Percentiles rank a stretch among this genome's conserved stretches.
phyloP scores from a whole-genome alignment of 257 asterid species.

The Echites panduratus region DNA sequence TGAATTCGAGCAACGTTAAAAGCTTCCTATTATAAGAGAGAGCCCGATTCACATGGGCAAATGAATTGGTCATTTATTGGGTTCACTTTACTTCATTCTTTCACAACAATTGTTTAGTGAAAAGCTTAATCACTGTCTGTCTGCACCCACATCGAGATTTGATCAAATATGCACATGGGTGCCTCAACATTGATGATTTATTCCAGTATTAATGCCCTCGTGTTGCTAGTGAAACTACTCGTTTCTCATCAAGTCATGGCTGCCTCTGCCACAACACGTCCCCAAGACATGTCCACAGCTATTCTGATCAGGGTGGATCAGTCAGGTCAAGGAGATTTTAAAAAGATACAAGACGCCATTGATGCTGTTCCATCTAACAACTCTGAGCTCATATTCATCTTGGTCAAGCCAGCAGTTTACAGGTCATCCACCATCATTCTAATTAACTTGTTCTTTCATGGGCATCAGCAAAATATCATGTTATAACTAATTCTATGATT shows the following conservation, averaged over 20 bases:
- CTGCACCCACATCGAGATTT: constrained; percentile 17
- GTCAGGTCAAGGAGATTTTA: constrained; percentile 40
- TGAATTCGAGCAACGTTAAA: no score
- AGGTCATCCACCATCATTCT: constrained; percentile 24
- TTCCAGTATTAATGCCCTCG: constrained; percentile 7
- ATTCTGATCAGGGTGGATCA: constrained; percentile 38
- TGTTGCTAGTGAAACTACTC: constrained; percentile 1
- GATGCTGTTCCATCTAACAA: constrained; percentile 40
- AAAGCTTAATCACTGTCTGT: constrained; percentile 16
- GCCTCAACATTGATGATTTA: constrained; percentile 11
- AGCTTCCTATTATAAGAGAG: no score
- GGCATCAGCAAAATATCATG: no score
- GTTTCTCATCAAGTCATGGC: constrained; percentile 22
- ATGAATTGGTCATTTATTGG: neutral
- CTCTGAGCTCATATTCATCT: constrained; percentile 28
- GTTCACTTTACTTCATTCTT: constrained; percentile 27
- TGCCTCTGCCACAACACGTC: constrained; percentile 9
- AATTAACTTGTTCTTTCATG: neutral
- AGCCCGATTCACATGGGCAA: neutral
- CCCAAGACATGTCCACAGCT: constrained; percentile 32
- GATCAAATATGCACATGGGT: constrained; percentile 29
- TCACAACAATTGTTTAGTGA: constrained; percentile 16
- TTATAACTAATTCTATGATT: no score
- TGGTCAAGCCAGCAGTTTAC: constrained; percentile 46
- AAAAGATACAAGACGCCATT: constrained; percentile 44